Evolutionary conservation across 352 stramenopile genomes (phyloP), one percentile per base, ranked within the genome.

Genomic region (Phytophthora hybrid): DNA sequence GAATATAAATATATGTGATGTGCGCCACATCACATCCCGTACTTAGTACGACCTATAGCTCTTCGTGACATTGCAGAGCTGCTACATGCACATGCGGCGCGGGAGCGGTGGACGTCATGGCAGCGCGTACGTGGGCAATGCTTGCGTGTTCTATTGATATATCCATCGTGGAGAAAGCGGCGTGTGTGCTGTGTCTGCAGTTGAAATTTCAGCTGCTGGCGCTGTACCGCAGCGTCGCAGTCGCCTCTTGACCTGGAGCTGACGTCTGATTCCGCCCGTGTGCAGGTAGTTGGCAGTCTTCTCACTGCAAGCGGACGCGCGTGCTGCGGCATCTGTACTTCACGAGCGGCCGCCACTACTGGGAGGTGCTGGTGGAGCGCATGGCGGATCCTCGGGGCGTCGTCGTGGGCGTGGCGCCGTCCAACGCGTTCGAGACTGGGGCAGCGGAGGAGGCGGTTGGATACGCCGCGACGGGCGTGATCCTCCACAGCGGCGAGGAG

Each of bases 291-390:
- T 64, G 75, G 73, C 64, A 69, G 52, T 47, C 59, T 46, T 64
- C 49, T 57, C 46, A 56, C 62, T 63, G 71, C 21, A 76, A 67
- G 29, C 60, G 46, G 55, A 79, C 74, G 57, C 77, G 73, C 58
- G 69, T 84, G 41, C 53, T 87, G 58, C 77, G 80, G 46, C 76
- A 90, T 63, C 61, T 83, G 23, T 85, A 82, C 74, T 86, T 87
- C 60, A 87, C 82, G n/a, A 90, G 82, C 56, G 82, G 82, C 13
- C 58, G 61, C 18, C 80, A 90, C 69, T 86, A 86, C 49, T 86
- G 71, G 78, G 80, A 88, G 46, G 74, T 85, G 14, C 54, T 84
- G 29, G 58, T 87, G 37, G 73, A 77, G 52, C 71, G 69, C 34
- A 69, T 82, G 69, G 54, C 47, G 39, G 67, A 76, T 14, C 64